Percentiles rank a stretch among this genome's conserved stretches.
Conservation (phyloP, 345 rosid genomes). For the Gossypium rotundifolium region DNA sequence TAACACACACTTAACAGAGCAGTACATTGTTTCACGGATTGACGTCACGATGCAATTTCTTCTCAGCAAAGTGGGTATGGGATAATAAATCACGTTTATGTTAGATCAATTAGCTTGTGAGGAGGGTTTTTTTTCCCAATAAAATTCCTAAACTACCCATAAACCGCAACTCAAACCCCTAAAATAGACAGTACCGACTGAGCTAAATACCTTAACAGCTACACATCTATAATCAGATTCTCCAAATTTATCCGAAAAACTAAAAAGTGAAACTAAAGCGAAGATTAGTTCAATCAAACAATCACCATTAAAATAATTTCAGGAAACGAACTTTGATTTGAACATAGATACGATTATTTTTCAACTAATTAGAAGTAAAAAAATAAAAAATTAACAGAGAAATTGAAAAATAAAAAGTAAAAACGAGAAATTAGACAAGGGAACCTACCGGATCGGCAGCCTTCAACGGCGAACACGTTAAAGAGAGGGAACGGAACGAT, state of each 20-base stretch:
- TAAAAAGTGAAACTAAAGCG: background rate
- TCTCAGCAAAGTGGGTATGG: slow-evolving; percentile 70
- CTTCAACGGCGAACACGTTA: background rate
- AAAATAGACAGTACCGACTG: too few species aligned
- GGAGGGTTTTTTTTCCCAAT: slow-evolving; percentile 10
- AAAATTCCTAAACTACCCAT: too few species aligned
- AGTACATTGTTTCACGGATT: background rate
- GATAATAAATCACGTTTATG: slow-evolving; percentile 64
- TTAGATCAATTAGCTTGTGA: slow-evolving; percentile 72
- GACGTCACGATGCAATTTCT: slow-evolving; percentile 34
- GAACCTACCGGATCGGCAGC: background rate
- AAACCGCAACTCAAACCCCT: too few species aligned
- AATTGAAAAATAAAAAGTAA: background rate
- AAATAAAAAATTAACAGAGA: background rate
- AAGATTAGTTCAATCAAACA: background rate
- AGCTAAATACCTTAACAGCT: background rate
- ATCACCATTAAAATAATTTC: background rate
- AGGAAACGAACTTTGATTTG: background rate
- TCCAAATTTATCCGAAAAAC: background rate
- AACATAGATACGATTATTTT: background rate
- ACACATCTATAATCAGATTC: background rate
- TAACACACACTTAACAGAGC: background rate
- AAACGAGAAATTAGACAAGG: background rate
- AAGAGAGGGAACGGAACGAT: background rate
- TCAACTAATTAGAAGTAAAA: background rate